A percentile compares a stretch with the other conserved stretches of the same genome.
These are phyloP conservation scores for Aspergillus nidulans DNA, from an alignment of 495 filamentous ascomycete genomes.

Conservation along the genomic window DNA sequence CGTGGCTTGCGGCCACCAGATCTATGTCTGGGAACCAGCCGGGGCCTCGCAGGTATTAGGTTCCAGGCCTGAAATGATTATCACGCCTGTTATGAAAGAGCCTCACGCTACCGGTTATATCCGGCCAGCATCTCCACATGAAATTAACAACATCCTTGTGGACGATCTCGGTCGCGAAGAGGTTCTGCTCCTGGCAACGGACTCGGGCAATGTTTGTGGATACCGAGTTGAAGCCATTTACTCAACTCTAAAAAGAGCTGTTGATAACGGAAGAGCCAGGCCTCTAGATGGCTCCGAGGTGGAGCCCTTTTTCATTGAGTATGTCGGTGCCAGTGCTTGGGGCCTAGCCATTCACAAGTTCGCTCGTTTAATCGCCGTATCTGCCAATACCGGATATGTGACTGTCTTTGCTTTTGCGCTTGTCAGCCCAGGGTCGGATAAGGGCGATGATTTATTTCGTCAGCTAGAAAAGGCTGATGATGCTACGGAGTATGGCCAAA, in stretches of 20 bases:
- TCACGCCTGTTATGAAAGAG: constrained; percentile 56
- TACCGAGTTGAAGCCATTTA: constrained; percentile 64
- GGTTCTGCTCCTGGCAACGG: constrained; percentile 68
- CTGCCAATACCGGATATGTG: constrained; percentile 65
- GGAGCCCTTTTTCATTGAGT: constrained; percentile 64
- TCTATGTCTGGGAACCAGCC: constrained; percentile 70
- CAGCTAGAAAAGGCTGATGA: constrained; percentile 19
- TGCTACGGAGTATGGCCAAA: constrained; percentile 27
- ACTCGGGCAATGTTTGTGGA: constrained; percentile 84
- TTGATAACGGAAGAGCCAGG: constrained; percentile 18
- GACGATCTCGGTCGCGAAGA: constrained; percentile 79
- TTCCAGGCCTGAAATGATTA: constrained; percentile 55
- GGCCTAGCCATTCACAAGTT: constrained; percentile 79
- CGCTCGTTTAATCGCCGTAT: constrained; percentile 74
- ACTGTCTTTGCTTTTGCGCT: constrained; percentile 73
- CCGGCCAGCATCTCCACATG: constrained; percentile 55
- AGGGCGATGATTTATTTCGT: constrained; percentile 18
- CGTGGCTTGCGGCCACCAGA: constrained; percentile 63
- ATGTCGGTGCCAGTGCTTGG: constrained; percentile 79
- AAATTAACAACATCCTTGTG: constrained; percentile 73
- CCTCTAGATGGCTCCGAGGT: constrained; percentile 29
- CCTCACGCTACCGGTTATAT: constrained; percentile 50
- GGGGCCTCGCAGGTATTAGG: constrained; percentile 63
- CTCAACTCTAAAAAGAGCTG: constrained; percentile 37
- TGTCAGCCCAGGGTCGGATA: constrained; percentile 26